Conservation (phyloP, 305 asterid genomes). For the Galium porrigens region DNA sequence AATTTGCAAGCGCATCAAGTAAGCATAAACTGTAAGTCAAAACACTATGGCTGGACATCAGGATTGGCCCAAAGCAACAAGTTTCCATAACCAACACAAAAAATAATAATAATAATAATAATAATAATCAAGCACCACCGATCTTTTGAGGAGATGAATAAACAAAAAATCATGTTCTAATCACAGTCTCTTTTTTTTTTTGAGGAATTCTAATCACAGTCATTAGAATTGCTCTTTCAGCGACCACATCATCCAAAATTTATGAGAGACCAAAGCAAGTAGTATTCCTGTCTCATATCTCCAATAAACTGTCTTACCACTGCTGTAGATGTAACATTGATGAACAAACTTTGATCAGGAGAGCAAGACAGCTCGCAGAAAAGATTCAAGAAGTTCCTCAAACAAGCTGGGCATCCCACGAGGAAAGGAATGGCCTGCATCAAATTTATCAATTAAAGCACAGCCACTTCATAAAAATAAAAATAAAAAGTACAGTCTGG, state of each 20-base stretch:
- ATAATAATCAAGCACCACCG: background rate
- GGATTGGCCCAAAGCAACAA: background rate
- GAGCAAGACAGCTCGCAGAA: slow-evolving; percentile 95
- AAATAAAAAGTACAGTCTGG: background rate
- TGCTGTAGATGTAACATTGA: slow-evolving; percentile 64
- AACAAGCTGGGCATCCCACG: slow-evolving; percentile 96
- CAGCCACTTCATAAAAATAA: background rate
- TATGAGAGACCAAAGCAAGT: background rate
- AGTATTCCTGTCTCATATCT: background rate
- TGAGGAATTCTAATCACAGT: background rate
- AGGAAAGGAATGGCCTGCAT: slow-evolving; percentile 94
- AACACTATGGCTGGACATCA: background rate
- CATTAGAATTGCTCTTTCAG: background rate
- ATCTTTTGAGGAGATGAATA: slow-evolving; percentile 1
- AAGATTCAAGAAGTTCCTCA: slow-evolving; percentile 86
- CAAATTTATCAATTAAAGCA: slow-evolving; percentile 15
- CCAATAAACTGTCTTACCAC: slow-evolving; percentile 35
- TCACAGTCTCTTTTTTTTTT: background rate
- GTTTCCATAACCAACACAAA: background rate
- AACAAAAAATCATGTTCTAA: background rate
- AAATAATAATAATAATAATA: background rate
- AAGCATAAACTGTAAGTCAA: background rate
- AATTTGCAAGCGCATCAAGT: background rate
- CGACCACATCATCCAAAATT: background rate
- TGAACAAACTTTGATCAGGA: slow-evolving; percentile 85